Evolutionary conservation across 1,284 basidiomycete species (phyloP).

Genomic region (Ustilago sp.): DNA sequence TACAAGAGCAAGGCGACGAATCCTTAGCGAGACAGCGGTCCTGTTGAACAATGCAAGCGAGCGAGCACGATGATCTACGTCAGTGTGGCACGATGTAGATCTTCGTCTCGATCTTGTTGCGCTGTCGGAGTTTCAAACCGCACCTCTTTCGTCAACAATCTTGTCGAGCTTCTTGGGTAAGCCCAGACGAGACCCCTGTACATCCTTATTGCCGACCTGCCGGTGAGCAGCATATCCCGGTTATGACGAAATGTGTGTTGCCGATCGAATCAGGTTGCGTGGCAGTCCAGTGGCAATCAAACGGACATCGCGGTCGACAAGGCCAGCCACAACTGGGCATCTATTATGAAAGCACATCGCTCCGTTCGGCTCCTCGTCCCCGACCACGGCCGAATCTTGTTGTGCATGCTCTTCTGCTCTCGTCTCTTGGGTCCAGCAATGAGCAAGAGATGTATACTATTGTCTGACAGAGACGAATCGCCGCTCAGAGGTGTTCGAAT

Average conservation of each 20-base stretch:
- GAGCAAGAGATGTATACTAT: too few relatives aligned
- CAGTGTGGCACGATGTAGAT: conserved; percentile 7
- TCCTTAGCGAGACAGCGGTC: conserved; percentile 12
- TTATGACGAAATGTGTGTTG: background rate
- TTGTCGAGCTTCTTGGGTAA: background rate
- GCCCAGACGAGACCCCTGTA: background rate
- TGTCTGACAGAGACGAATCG: too few relatives aligned
- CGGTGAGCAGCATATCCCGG: background rate
- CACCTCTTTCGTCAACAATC: background rate
- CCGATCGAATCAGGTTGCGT: too few relatives aligned
- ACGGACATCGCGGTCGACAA: too few relatives aligned
- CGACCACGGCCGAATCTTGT: too few relatives aligned
- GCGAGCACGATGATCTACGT: background rate
- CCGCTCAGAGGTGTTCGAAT: background rate
- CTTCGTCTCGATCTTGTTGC: conserved; percentile 1
- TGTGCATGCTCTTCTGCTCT: too few relatives aligned
- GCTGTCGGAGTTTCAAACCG: conserved; percentile 1
- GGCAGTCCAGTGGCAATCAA: too few relatives aligned
- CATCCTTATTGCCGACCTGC: background rate
- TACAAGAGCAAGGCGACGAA: conserved; percentile 1
- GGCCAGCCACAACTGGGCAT: too few relatives aligned
- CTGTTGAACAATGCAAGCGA: background rate
- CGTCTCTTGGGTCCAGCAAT: too few relatives aligned
- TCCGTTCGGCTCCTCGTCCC: too few relatives aligned
- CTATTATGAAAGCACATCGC: too few relatives aligned